Evolutionary conservation across 768 basidiomycete genomes (phyloP), one percentile per base, ranked within the genome.

Genomic region (Fomitopsis pulvina): DNA sequence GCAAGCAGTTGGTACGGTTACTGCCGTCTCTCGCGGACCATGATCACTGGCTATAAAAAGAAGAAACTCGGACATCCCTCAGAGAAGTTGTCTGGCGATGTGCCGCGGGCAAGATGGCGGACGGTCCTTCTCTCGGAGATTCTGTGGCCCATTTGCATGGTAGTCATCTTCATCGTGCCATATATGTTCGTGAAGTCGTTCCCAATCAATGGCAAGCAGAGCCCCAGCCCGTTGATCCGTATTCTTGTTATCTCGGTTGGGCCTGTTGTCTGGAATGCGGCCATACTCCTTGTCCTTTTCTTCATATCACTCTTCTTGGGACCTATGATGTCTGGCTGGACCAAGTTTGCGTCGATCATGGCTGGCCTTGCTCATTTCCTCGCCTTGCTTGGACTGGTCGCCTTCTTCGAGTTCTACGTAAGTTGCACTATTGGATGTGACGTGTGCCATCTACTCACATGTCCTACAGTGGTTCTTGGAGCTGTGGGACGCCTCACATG

Each of bases 1-100:
- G 87, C 90, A 44, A 98, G 95, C 71, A 94, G 91, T 56, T 99
- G 96, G 96, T 95, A 98, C 66, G 96, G 96, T 2, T 99, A 98
- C 69, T 99, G 96, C 66, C 91, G 96, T 59, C 79, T 98, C 51
- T 95, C 92, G 30, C 74, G 96, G 55, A 99, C 96, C 8, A 88
- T 90, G 81, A 96, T 98, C 58, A 98, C 96, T 16, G 96, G 96
- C 37, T 98, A 92, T 77, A 98, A 98, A 81, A 91, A 96, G 77
- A 99, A 98, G 77, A 87, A 92, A 61, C 80, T 99, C 18, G 96
- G 96, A 3, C 88, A 95, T 60, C 96, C 96, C 6, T 96, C 94
- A 0, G 96, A 99, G 71, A 98, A 98, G 69, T 70, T 98, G 41
- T 93, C 96, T 18, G 84, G 87, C 28, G 96, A 98, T 65, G 83